Conservation (phyloP, 805 yeast genomes). For the Kurtzmaniella cleridarum region DNA sequence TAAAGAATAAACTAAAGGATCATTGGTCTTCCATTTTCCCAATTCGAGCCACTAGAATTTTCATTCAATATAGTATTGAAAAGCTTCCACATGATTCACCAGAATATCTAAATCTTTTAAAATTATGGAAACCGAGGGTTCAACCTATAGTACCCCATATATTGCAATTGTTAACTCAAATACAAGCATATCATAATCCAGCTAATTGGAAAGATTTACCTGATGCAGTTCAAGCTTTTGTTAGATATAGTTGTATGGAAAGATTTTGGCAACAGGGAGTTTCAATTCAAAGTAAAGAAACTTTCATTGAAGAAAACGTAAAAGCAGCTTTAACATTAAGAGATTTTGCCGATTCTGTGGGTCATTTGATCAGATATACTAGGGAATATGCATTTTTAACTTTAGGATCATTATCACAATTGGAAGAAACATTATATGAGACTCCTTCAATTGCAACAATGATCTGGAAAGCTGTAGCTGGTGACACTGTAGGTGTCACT, state of each 20-base stretch:
- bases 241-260: conserved; percentile 83
- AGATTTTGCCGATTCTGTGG: conserved; percentile 97
- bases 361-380: conserved; percentile 91
- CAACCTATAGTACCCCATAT: conserved; percentile 90
- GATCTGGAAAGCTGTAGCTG: conserved; percentile 84
- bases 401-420: conserved; percentile 79
- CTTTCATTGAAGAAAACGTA: conserved; percentile 88
- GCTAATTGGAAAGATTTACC: conserved; percentile 87
- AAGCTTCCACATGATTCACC: conserved; percentile 74
- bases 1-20: conserved; percentile 75
- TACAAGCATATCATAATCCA: conserved; percentile 92
- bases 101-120: conserved; percentile 64
- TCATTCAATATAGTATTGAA: conserved; percentile 93
- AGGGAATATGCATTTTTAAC: conserved; percentile 93
- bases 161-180: conserved; percentile 78
- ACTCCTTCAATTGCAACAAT: conserved; percentile 73
- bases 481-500: conserved; percentile 79
- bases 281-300: conserved; percentile 87
- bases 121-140: conserved; percentile 89
- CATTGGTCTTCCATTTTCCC: conserved; percentile 96
- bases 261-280: conserved; percentile 99
- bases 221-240: conserved; percentile 84
- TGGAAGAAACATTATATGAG: conserved; percentile 84
- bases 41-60: conserved; percentile 89
- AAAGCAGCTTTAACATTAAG: conserved; percentile 90